Evolutionary conservation across 108 stramenopile species (phyloP), one percentile per base, ranked within the genome.

Genomic region (Nitzschia putrida): DNA sequence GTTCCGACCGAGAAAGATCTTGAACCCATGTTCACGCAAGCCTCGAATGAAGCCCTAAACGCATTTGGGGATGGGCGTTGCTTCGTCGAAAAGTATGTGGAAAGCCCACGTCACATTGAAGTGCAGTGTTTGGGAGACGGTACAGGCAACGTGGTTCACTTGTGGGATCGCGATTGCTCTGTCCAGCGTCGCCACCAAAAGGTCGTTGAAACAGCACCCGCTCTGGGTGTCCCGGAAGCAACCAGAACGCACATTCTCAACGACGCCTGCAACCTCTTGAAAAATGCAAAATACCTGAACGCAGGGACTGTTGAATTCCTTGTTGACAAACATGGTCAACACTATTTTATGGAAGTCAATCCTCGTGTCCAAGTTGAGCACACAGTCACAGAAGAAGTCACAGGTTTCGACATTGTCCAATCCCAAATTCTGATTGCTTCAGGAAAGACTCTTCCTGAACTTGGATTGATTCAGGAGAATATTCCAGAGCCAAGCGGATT

Each of bases 141-240:
- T 1, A 92, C 86, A 0, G 98, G 98, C 23, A 81, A 94, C 53
- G 95, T 95, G 7, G 78, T 94, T 38, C 94, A 96, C 80, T 81
- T 98, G 45, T 96, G 85, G 80, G 96, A 97, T 80, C 89, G 98
- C 21, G 98, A 98, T 74, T 98, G 98, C 75, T 85, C 83, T 52
- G 97, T 98, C n/a, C 98, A 98, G 74, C 90, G 98, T 21, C 92
- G 97, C 23, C 98, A 98, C 81, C 98, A 98, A 80, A 98, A 98
- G 83, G 94, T 97, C 10, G 79, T 98, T 68, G 98, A 98, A 74
- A 87, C 85, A 34, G 97, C 97, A 6, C 98, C 98, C 14, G 92
- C 95, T 14, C 80, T 74, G 57, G 90, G 82, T 39, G 79, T 98
- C 61, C 57, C 81, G 8, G 78, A 80, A 8, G 84, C 77, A 23